A percentile compares a stretch with the other conserved stretches of the same genome.
Evolutionary conservation across 192 early-diverging fungal genomes (phyloP).

Genomic region (Dispira simplex): DNA sequence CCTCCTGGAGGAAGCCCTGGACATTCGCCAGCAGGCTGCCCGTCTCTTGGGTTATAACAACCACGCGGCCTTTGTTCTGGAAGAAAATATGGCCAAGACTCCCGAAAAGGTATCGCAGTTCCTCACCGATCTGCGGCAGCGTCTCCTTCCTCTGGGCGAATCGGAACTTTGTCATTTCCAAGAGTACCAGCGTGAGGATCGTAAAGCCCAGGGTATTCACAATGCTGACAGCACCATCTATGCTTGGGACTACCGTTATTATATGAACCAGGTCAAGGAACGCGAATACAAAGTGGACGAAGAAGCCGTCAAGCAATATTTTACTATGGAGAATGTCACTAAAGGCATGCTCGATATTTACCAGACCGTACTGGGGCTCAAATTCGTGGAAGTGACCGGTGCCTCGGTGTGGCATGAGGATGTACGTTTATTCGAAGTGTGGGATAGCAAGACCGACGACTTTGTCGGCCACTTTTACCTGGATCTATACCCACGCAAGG

Average conservation of each 20-base stretch:
- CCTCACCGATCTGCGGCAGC: constrained; percentile 38
- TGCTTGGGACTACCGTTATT: constrained; percentile 63
- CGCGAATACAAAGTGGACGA: constrained; percentile 59
- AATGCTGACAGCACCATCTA: constrained; percentile 41
- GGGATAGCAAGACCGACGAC: constrained; percentile 39
- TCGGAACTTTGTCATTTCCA: constrained; percentile 41
- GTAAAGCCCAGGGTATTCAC: constrained; percentile 23
- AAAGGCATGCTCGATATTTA: constrained; percentile 60
- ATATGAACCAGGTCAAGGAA: constrained; percentile 52
- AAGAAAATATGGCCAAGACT: constrained; percentile 70
- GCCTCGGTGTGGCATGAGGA: constrained; percentile 61
- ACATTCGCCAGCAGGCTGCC: constrained; percentile 33
- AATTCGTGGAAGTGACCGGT: constrained; percentile 44
- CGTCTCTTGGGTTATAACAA: constrained; percentile 49
- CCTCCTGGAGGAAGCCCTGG: constrained; percentile 38
- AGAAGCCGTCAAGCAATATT: constrained; percentile 66
- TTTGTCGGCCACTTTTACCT: constrained; percentile 60
- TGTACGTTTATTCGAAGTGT: constrained; percentile 62
- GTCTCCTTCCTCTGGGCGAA: constrained; percentile 37
- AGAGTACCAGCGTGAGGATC: constrained; percentile 43
- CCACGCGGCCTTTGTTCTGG: constrained; percentile 58
- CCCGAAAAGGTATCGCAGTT: constrained; percentile 47
- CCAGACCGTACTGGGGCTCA: constrained; percentile 49
- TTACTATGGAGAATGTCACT: constrained; percentile 46
- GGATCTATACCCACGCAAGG: constrained; percentile 59